Conservation (phyloP, 345 rosid species). For the Populus tremula region DNA sequence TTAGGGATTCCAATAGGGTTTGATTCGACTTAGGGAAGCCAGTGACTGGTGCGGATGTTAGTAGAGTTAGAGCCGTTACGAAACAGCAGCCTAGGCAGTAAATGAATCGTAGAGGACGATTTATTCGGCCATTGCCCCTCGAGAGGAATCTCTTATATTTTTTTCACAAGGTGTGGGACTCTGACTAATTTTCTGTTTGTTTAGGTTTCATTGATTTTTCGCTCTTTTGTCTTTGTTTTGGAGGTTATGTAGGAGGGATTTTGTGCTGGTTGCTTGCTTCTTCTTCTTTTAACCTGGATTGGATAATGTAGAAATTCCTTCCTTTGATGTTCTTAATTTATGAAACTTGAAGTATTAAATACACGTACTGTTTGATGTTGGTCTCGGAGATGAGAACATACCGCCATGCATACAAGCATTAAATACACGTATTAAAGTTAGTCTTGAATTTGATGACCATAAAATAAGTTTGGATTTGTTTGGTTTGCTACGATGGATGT, state of each 20-base stretch:
- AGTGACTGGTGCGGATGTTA: slow-evolving; percentile 72
- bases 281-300: background rate
- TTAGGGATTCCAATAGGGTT: slow-evolving; percentile 87
- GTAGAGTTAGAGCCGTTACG: slow-evolving; percentile 74
- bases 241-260: background rate
- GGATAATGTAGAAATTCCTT: background rate
- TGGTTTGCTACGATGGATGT: background rate
- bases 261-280: background rate
- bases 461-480: background rate
- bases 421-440: background rate
- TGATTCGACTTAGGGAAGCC: slow-evolving; percentile 95
- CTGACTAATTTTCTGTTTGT: background rate
- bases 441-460: background rate
- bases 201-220: background rate
- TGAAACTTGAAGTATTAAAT: background rate
- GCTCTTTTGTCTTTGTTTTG: background rate
- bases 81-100: slow-evolving; percentile 93
- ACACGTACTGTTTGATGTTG: background rate
- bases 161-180: slow-evolving; percentile 38
- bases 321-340: background rate
- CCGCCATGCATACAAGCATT: background rate
- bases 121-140: slow-evolving; percentile 79
- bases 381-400: background rate
- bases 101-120: slow-evolving; percentile 92
- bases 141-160: slow-evolving; percentile 64